A percentile compares a stretch with the other conserved stretches of the same genome.
Conservation (phyloP, 108 stramenopile genomes). For the Schizochytrium sp. region DNA sequence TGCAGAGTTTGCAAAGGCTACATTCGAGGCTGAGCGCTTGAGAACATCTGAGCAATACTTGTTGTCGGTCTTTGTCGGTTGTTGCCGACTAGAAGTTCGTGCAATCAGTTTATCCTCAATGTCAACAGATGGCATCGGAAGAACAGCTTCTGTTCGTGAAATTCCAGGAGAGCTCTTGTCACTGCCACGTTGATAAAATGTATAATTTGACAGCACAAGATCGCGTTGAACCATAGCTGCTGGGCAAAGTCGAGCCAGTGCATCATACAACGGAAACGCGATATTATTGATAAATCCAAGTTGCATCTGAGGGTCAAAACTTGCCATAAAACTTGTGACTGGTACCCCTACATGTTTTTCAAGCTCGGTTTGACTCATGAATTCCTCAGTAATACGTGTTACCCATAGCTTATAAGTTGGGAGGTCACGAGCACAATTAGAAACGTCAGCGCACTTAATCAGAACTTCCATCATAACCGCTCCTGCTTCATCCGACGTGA, state of each 20-base stretch:
- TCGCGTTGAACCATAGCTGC: neutral
- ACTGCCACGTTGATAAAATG: neutral
- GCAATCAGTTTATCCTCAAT: no score
- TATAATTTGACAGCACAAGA: neutral
- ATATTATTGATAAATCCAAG: constrained; percentile 30
- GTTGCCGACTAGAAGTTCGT: no score
- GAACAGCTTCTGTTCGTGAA: neutral
- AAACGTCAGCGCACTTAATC: constrained; percentile 40
- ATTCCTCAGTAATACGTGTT: constrained; percentile 16
- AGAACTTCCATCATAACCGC: constrained; percentile 10
- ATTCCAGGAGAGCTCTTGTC: neutral
- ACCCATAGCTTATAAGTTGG: constrained; percentile 49
- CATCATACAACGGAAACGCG: neutral
- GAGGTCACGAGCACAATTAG: constrained; percentile 37
- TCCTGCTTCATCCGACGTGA: constrained; percentile 28
- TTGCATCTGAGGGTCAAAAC: constrained; percentile 47
- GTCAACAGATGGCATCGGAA: no score
- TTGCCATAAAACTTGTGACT: constrained; percentile 28
- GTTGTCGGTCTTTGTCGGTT: neutral
- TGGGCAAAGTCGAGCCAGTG: neutral
- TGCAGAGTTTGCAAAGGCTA: neutral
- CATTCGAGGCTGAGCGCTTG: neutral
- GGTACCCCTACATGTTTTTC: constrained; percentile 32
- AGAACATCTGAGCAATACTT: neutral
- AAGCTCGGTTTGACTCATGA: neutral